A percentile compares a stretch with the other conserved stretches of the same genome.
Evolutionary conservation across 2,329 filamentous ascomycete species (phyloP).

Genomic region (Pseudogymnoascus sp.): DNA sequence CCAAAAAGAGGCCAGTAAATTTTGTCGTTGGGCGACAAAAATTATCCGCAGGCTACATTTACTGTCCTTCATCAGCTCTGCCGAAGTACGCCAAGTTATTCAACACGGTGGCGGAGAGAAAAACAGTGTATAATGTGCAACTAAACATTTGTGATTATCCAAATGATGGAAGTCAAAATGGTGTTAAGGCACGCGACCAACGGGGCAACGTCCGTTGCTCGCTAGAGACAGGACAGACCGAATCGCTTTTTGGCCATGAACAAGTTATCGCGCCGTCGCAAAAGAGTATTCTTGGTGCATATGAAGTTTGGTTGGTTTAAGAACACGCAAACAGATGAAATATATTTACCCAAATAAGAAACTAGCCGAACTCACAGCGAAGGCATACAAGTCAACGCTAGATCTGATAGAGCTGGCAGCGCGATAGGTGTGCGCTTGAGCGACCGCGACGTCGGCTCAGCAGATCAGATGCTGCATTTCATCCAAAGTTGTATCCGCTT

Average conservation of each 20-base stretch:
- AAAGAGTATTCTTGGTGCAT: background rate
- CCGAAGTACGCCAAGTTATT: background rate
- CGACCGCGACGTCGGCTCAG: constrained; percentile 1
- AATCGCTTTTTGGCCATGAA: background rate
- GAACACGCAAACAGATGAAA: background rate
- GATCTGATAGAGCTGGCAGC: background rate
- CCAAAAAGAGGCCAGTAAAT: background rate
- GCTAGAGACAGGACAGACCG: background rate
- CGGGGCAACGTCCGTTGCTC: background rate
- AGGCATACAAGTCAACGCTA: constrained; percentile 1
- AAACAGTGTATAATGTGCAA: background rate
- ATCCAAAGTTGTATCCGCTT: constrained; percentile 2
- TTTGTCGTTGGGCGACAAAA: background rate
- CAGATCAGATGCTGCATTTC: constrained; percentile 6
- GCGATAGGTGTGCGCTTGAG: background rate
- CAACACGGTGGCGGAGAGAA: background rate
- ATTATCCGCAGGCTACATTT: background rate
- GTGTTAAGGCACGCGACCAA: background rate
- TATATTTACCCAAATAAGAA: background rate
- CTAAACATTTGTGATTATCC: background rate
- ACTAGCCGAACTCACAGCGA: constrained; percentile 7
- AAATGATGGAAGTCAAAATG: background rate
- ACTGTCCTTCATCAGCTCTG: background rate
- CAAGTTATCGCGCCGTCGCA: background rate
- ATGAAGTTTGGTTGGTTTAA: background rate